These are phyloP conservation scores for Carpinus viminea DNA, from an alignment of 306 rosid species.

Conservation along the genomic window DNA sequence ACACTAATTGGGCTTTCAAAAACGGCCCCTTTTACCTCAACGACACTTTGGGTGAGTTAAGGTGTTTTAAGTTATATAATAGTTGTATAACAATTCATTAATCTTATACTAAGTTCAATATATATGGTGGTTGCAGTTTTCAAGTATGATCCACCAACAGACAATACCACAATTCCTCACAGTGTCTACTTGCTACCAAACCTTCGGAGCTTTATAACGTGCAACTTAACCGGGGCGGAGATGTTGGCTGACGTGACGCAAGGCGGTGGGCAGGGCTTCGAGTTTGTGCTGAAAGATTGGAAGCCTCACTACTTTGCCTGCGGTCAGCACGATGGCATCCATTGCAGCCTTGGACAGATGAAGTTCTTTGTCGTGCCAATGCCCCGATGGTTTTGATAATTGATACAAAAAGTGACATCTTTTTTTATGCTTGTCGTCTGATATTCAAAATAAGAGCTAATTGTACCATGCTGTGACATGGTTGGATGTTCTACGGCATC, in stretches of 20 bases:
- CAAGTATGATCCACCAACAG: conserved; percentile 64
- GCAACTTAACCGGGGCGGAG: conserved; percentile 53
- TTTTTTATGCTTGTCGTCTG: too few relatives aligned
- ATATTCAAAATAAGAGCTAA: too few relatives aligned
- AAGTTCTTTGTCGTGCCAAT: conserved; percentile 59
- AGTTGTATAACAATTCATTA: too few relatives aligned
- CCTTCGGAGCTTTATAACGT: conserved; percentile 44
- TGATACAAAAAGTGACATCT: too few relatives aligned
- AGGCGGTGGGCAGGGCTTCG: conserved; percentile 57
- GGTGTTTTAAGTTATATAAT: too few relatives aligned
- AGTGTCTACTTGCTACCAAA: conserved; percentile 58
- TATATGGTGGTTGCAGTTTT: conserved; percentile 44
- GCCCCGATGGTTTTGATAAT: conserved; percentile 10
- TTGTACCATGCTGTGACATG: too few relatives aligned
- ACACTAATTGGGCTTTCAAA: conserved; percentile 53
- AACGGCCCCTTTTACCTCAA: conserved; percentile 53
- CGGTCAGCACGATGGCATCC: conserved; percentile 54
- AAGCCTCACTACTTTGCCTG: conserved; percentile 64
- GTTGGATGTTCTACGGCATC: too few relatives aligned
- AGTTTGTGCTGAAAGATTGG: conserved; percentile 50
- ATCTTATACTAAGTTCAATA: too few relatives aligned
- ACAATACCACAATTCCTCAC: conserved; percentile 41
- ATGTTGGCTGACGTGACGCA: conserved; percentile 40
- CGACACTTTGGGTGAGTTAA: conserved; percentile 56
- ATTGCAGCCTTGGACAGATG: conserved; percentile 69